These are phyloP conservation scores for Silene coronaria DNA, from an alignment of 179 eudicot genomes.

Conservation along the genomic window DNA sequence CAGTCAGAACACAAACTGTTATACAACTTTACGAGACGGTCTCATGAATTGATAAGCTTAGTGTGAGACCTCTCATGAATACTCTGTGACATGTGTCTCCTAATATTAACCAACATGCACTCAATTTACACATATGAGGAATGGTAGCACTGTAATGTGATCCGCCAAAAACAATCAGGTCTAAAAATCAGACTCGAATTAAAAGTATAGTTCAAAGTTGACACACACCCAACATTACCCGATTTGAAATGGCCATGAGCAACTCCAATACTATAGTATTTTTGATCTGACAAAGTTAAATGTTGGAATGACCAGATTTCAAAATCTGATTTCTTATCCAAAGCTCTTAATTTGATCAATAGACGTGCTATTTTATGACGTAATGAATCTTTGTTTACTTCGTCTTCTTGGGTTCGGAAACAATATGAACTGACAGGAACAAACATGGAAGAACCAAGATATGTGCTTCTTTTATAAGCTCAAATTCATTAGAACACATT, in stretches of 20 bases:
- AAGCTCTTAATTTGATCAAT: background rate
- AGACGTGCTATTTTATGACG: background rate
- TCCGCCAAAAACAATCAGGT: background rate
- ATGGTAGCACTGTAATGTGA: too few relatives aligned
- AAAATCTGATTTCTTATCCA: background rate
- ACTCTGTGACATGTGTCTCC: too few relatives aligned
- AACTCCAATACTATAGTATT: too few relatives aligned
- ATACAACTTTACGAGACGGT: too few relatives aligned
- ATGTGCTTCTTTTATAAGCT: background rate
- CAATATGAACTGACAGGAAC: background rate
- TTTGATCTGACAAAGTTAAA: background rate
- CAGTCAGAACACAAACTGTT: too few relatives aligned
- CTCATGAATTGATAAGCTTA: too few relatives aligned
- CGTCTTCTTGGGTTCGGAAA: background rate
- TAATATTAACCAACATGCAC: too few relatives aligned
- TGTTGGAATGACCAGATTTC: background rate
- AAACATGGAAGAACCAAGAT: background rate
- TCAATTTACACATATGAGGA: too few relatives aligned
- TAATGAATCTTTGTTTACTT: background rate
- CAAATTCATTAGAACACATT: background rate
- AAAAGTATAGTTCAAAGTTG: background rate
- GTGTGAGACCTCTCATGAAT: too few relatives aligned
- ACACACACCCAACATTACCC: background rate
- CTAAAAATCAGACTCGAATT: background rate
- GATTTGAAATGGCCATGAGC: too few relatives aligned